Conservation (phyloP, 768 basidiomycete genomes). For the Imleria badia region DNA sequence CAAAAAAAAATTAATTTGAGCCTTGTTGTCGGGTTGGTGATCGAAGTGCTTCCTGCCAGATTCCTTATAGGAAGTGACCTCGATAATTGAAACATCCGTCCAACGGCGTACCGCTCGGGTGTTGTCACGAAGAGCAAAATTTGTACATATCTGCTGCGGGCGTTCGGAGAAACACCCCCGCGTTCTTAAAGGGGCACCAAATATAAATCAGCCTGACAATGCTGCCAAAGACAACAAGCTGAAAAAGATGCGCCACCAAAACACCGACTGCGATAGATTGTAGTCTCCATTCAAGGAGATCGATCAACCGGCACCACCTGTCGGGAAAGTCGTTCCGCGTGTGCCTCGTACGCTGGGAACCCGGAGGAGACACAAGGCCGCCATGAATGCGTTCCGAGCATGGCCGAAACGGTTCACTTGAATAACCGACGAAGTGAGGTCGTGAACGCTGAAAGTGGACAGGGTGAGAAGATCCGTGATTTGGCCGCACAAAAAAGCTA, state of each 20-base stretch:
- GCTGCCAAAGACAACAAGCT: slow-evolving; percentile 6
- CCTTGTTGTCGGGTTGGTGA: slow-evolving; percentile 8
- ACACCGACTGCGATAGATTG: slow-evolving; percentile 1
- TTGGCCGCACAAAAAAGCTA: background rate
- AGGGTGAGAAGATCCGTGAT: slow-evolving; percentile 12
- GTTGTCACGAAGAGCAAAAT: background rate
- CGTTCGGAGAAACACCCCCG: background rate
- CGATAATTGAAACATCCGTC: slow-evolving; percentile 11
- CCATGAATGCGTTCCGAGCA: slow-evolving; percentile 8
- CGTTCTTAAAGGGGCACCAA: background rate
- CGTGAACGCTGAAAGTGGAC: slow-evolving; percentile 1
- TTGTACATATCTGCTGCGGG: slow-evolving; percentile 8
- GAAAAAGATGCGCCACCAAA: slow-evolving; percentile 12
- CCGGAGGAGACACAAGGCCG: slow-evolving; percentile 3
- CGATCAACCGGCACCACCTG: slow-evolving; percentile 9
- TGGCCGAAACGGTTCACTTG: slow-evolving; percentile 6
- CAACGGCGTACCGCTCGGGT: background rate
- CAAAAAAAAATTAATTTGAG: background rate
- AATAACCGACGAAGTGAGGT: slow-evolving; percentile 8
- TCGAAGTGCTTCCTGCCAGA: slow-evolving; percentile 5
- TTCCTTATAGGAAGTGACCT: background rate
- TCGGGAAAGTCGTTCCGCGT: slow-evolving; percentile 7
- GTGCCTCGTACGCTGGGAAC: slow-evolving; percentile 5
- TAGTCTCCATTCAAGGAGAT: slow-evolving; percentile 11
- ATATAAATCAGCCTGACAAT: slow-evolving; percentile 4